Evolutionary conservation across 805 yeast species (phyloP), one percentile per base, ranked within the genome.

Genomic region (Pichia pseudocactophila): DNA sequence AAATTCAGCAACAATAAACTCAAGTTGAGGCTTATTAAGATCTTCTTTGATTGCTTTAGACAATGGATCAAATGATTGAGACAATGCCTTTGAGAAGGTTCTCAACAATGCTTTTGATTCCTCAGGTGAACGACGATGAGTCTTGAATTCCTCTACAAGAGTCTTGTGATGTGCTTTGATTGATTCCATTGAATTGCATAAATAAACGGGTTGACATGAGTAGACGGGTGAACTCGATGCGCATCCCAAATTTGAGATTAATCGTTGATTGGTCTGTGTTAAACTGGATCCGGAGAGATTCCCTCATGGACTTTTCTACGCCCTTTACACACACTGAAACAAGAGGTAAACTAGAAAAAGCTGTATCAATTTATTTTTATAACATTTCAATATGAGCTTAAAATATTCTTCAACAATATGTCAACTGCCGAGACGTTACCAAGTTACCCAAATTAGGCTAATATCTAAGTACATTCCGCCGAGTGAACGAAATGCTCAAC

Each of bases 11-110:
- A 74, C 53, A 38, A 65, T 63, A 1, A 90, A 72, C 57, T 90
- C 97, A 30, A 66, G 62, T 3, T 65, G 62, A 1, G 83, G 59
- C 44, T 90, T 73, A 59, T 79, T 70, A 60, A 88, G 78, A 55
- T 90, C 97, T 48, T 67, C 56, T 18, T 62, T 48, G 48, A 88
- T 61, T 0, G 95, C 88, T 2, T 65, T 72, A 32, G 70, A 59
- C 30, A 90, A 52, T 11, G 56, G 63, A 4, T 74, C 78, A 39
- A 45, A 43, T 2, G 47, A 34, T 30, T 16, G 13, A 4, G 28
- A 4, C 3, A 43, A n/a, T 11, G 17, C 18, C 2, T 26, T 25
- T 11, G 7, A 30, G 16, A 39, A 39, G 18, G 30, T 31, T 15
- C 25, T 27, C 9, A 43, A 36, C 16, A 43, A 26, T 7, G n/a